These are phyloP conservation scores for Microcera coccophila DNA, from an alignment of 2,329 filamentous ascomycete species.

Conservation along the genomic window DNA sequence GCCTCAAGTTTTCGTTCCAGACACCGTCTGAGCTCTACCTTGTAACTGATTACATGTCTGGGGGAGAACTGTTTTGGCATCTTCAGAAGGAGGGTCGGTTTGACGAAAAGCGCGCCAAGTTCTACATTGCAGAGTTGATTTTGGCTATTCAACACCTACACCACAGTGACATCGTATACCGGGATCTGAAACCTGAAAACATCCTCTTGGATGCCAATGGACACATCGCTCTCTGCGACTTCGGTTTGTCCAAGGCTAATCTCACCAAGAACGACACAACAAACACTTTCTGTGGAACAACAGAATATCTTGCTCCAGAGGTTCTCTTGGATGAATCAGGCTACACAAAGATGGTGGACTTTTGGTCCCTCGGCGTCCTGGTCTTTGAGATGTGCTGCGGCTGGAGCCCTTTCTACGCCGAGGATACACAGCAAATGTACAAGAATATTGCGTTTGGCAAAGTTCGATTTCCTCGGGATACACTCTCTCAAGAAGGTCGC, in stretches of 20 bases:
- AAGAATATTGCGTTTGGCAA: conserved; percentile 99
- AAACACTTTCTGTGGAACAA: conserved; percentile 98
- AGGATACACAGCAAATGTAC: conserved; percentile 99
- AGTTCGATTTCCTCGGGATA: conserved; percentile 92
- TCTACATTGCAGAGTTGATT: conserved; percentile 97
- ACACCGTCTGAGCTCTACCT: conserved; percentile 94
- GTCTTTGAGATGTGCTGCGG: conserved; percentile 99
- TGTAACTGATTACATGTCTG: conserved; percentile 99
- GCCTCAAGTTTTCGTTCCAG: conserved; percentile 97
- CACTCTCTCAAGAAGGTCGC: conserved; percentile 86
- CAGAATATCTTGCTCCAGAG: conserved; percentile 93
- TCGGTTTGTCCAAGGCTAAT: conserved; percentile 95
- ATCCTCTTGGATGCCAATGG: conserved; percentile 95
- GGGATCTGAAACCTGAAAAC: conserved; percentile 96
- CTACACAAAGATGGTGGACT: conserved; percentile 99
- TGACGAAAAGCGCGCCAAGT: conserved; percentile 90
- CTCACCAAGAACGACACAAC: conserved; percentile 95
- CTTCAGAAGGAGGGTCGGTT: conserved; percentile 95
- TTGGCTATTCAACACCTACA: conserved; percentile 92
- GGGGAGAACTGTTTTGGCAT: conserved; percentile 98
- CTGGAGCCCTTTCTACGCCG: conserved; percentile 98
- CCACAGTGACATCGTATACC: conserved; percentile 95
- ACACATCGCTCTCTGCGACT: conserved; percentile 96
- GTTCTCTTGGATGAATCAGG: conserved; percentile 93
- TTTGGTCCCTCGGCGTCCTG: conserved; percentile 95